Evolutionary conservation across 1,284 basidiomycete genomes (phyloP).

Genomic region (Cryptococcus depauperatus): DNA sequence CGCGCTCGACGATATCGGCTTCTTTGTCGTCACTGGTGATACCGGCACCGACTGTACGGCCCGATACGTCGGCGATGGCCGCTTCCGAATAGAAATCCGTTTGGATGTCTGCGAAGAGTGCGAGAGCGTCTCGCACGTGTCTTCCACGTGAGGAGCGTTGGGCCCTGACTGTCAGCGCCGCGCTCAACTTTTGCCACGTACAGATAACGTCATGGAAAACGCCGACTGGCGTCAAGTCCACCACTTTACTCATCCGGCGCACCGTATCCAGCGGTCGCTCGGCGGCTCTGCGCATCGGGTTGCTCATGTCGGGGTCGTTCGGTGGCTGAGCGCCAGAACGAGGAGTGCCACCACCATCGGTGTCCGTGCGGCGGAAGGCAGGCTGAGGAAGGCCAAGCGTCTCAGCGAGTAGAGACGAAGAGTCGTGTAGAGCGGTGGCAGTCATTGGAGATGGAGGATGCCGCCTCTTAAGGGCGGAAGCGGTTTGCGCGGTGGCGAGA

Average conservation of each 20-base stretch:
- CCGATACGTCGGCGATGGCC: too few species aligned
- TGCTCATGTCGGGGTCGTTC: slow-evolving; percentile 40
- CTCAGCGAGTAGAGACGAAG: slow-evolving; percentile 12
- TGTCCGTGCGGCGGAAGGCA: slow-evolving; percentile 20
- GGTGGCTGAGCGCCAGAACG: too few species aligned
- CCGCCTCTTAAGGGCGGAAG: too few species aligned
- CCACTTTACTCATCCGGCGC: slow-evolving; percentile 27
- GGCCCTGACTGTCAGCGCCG: too few species aligned
- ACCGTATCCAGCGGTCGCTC: slow-evolving; percentile 44
- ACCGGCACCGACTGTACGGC: slow-evolving; percentile 11
- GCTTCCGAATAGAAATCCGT: too few species aligned
- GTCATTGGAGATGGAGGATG: too few species aligned
- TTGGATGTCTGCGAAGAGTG: too few species aligned
- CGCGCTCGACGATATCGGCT: slow-evolving; percentile 23
- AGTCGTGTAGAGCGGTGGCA: slow-evolving; percentile 25
- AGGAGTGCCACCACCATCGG: slow-evolving; percentile 1
- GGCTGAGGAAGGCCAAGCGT: slow-evolving; percentile 28
- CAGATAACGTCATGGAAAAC: slow-evolving; percentile 37
- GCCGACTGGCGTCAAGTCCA: slow-evolving; percentile 18
- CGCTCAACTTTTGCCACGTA: too few species aligned
- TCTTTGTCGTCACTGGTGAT: slow-evolving; percentile 11
- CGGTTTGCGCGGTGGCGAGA: slow-evolving; percentile 3
- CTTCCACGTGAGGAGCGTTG: slow-evolving; percentile 23
- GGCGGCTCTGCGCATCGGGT: slow-evolving; percentile 31
- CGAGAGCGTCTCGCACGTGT: too few species aligned